phyloP scores from a whole-genome alignment of 2,329 filamentous ascomycete genomes.

The Trichoderma afroharzianum region DNA sequence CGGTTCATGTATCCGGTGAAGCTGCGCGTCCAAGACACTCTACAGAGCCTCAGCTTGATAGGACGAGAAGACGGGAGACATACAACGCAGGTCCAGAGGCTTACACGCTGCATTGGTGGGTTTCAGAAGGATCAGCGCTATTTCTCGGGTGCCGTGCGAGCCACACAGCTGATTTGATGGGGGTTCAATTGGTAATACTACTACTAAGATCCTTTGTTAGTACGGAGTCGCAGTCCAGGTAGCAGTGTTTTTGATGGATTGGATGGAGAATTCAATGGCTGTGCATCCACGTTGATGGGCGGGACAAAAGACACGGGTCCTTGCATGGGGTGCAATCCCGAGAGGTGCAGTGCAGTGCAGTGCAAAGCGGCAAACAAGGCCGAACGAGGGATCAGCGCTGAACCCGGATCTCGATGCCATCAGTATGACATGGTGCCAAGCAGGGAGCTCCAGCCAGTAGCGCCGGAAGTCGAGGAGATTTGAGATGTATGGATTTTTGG shows the following conservation, averaged over 20 bases:
- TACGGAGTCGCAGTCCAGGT: neutral
- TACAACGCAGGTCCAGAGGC: neutral
- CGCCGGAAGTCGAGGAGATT: neutral
- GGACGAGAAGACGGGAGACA: neutral
- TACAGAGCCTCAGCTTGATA: neutral
- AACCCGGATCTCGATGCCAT: neutral
- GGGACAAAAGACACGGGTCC: slow-evolving; percentile 8
- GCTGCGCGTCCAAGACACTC: slow-evolving; percentile 6
- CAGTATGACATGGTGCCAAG: slow-evolving; percentile 5
- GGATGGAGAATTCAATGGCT: neutral
- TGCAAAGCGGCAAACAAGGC: neutral
- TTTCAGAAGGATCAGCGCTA: neutral
- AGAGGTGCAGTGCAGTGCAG: too few species aligned
- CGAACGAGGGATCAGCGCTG: neutral
- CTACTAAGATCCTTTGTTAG: neutral
- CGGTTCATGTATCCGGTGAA: slow-evolving; percentile 16
- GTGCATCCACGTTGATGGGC: slow-evolving; percentile 1
- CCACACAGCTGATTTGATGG: neutral
- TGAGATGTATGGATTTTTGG: neutral
- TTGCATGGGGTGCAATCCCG: slow-evolving; percentile 13
- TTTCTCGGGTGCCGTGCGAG: neutral
- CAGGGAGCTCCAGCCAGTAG: neutral
- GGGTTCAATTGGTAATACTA: neutral
- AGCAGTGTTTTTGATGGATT: neutral
- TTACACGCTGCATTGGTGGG: neutral